Percentiles rank a stretch among this genome's conserved stretches.
Evolutionary conservation across 2,329 filamentous ascomycete genomes (phyloP).

Genomic region (Aspergillus niger): DNA sequence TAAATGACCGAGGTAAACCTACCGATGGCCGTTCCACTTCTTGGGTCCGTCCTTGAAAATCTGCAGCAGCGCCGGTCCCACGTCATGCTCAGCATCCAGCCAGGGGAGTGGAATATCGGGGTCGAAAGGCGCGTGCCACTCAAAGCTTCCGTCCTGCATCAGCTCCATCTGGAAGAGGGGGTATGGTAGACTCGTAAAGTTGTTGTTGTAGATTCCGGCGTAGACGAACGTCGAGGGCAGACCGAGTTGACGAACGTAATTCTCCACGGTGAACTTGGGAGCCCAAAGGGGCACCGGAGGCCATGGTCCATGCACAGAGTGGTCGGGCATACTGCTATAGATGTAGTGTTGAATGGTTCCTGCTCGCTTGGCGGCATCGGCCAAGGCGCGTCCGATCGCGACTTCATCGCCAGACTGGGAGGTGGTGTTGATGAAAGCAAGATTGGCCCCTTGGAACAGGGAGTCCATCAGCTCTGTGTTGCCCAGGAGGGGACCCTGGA

Average conservation of each 20-base stretch:
- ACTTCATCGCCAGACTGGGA: constrained; percentile 90
- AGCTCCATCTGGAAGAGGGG: constrained; percentile 95
- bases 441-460: constrained; percentile 79
- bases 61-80: constrained; percentile 87
- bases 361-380: constrained; percentile 82
- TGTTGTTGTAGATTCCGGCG: constrained; percentile 98
- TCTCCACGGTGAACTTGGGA: constrained; percentile 88
- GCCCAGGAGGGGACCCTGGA: constrained; percentile 68
- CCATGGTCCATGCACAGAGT: constrained; percentile 80
- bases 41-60: constrained; percentile 90
- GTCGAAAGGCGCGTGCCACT: constrained; percentile 93
- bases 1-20: constrained; percentile 32
- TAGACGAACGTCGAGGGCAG: constrained; percentile 92
- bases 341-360: constrained; percentile 82
- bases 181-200: constrained; percentile 90
- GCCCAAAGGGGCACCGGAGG: constrained; percentile 87
- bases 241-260: constrained; percentile 80
- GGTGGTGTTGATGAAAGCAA: constrained; percentile 97
- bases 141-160: constrained; percentile 78
- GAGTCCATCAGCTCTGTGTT: constrained; percentile 72
- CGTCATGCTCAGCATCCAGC: constrained; percentile 94
- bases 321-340: constrained; percentile 97
- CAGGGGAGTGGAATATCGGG: constrained; percentile 86
- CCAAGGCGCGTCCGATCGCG: constrained; percentile 81
- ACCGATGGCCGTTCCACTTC: constrained; percentile 78